These are phyloP conservation scores for Citrus maxima DNA, from an alignment of 345 rosid species.

Conservation along the genomic window DNA sequence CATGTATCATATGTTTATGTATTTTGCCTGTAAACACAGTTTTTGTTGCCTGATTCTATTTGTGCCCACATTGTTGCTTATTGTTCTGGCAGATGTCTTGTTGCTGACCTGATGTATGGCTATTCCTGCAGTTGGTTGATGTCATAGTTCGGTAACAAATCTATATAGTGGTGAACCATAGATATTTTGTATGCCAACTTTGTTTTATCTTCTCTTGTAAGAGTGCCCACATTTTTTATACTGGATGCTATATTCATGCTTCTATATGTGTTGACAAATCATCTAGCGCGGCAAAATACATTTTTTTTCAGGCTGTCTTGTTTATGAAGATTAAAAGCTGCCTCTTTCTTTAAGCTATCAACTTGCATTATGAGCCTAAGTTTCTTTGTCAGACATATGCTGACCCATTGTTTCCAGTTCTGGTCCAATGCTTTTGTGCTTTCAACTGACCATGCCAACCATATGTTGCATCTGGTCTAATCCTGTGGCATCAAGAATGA, in stretches of 20 bases:
- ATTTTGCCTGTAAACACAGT: neutral
- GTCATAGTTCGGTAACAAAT: neutral
- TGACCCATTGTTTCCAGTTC: neutral
- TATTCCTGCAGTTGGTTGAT: constrained; percentile 7
- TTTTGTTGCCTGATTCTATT: neutral
- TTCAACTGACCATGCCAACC: neutral
- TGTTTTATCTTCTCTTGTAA: neutral
- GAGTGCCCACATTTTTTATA: too few species aligned
- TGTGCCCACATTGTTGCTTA: constrained; percentile 12
- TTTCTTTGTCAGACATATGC: neutral
- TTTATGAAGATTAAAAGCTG: neutral
- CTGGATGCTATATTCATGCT: neutral
- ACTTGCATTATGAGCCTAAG: neutral
- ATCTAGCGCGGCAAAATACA: neutral
- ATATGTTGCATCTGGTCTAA: neutral
- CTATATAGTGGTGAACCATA: neutral
- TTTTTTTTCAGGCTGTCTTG: neutral
- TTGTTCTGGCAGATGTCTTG: constrained; percentile 18
- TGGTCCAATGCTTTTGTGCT: neutral
- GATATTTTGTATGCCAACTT: neutral
- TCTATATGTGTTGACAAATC: neutral
- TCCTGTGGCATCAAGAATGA: neutral
- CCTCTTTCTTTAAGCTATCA: neutral
- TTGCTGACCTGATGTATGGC: constrained; percentile 12
- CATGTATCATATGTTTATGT: neutral